These are phyloP conservation scores for Plasmopara viticola DNA, from an alignment of 352 stramenopile species.

Conservation along the genomic window DNA sequence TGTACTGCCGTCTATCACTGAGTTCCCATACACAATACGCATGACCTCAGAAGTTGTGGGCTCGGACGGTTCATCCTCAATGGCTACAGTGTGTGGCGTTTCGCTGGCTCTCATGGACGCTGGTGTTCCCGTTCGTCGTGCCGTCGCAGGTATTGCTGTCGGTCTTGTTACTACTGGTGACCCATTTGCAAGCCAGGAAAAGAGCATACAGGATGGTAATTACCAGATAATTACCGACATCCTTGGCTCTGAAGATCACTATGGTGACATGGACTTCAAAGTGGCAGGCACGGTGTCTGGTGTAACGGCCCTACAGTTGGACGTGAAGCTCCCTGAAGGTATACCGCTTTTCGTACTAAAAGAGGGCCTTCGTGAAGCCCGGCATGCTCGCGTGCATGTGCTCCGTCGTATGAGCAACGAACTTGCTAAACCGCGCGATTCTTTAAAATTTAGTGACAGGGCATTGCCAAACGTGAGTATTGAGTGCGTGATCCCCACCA, in stretches of 20 bases:
- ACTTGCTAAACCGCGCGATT: slow-evolving; percentile 47
- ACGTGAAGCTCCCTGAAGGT: slow-evolving; percentile 92
- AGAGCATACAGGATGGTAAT: slow-evolving; percentile 48
- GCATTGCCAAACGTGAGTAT: slow-evolving; percentile 35
- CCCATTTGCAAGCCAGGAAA: slow-evolving; percentile 39
- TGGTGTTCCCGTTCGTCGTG: slow-evolving; percentile 90
- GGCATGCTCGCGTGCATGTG: slow-evolving; percentile 70
- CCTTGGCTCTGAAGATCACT: slow-evolving; percentile 95
- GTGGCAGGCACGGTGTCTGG: slow-evolving; percentile 84
- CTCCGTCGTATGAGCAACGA: slow-evolving; percentile 80
- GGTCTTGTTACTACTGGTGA: slow-evolving; percentile 77
- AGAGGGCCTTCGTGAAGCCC: slow-evolving; percentile 81
- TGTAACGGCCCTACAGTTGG: slow-evolving; percentile 95
- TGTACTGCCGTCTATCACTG: slow-evolving; percentile 83
- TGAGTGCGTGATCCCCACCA: slow-evolving; percentile 55
- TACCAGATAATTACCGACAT: slow-evolving; percentile 96
- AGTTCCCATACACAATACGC: slow-evolving; percentile 96
- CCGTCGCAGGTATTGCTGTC: slow-evolving; percentile 95
- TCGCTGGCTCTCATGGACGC: slow-evolving; percentile 96
- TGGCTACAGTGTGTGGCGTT: slow-evolving; percentile 96
- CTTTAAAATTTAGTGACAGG: slow-evolving; percentile 45
- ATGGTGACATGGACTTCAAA: slow-evolving; percentile 99
- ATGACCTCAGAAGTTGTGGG: slow-evolving; percentile 96
- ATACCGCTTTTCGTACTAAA: slow-evolving; percentile 80
- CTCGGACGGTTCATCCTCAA: slow-evolving; percentile 92